Base-by-base conservation (phyloP, 2,329 filamentous ascomycete genomes). In the Apiospora kogelbergensis region DNA sequence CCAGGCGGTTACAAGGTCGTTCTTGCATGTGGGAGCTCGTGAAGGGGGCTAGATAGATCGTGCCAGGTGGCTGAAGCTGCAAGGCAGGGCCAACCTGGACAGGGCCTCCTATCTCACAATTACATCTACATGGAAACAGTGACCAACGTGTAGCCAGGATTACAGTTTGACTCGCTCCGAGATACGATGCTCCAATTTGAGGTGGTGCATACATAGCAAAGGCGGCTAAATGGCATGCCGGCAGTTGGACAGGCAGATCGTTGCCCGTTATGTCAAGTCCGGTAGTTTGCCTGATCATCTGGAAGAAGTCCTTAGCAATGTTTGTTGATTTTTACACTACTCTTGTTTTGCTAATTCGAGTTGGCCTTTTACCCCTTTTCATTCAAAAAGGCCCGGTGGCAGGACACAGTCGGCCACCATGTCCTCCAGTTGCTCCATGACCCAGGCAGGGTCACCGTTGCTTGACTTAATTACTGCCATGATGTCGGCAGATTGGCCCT, bases 371-470 rank as follows among this genome's bases (percentile, higher is more conserved):
- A 30, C 17, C 30, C 17, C 53, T 22, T 60, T 37, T 33, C 20
- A 65, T 15, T 65, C 63, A 7, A 65, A 65, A 44, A 65, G 41
- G 10, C 44, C 65, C 11, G 45, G 30, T 15, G 69, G 71, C 40
- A 74, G 30, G 13, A 75, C 26, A 26, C 66, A 67, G 22, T 72
- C 74, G 0, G 69, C 67, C 13, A 71, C 37, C 74, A 76, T 76
- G 37, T 74, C 74, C 60, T 74, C 72, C 9, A 75, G 67, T 63
- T 75, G 73, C 30, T 72, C 46, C 13, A 71, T 66, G 11, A 68
- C 72, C 74, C 74, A 75, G n/a, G 65, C 64, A 30, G 68, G 70
- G 3, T 70, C 73, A 13, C 69, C 68, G 2, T 69, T 67, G 20
- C 70, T 72, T 10, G 67, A 68, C 11, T 64, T 66, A 2, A 75